Percentiles rank a stretch among this genome's conserved stretches.
phyloP scores from a whole-genome alignment of 2,329 filamentous ascomycete genomes.

The Cylindrodendrum hubeiense region DNA sequence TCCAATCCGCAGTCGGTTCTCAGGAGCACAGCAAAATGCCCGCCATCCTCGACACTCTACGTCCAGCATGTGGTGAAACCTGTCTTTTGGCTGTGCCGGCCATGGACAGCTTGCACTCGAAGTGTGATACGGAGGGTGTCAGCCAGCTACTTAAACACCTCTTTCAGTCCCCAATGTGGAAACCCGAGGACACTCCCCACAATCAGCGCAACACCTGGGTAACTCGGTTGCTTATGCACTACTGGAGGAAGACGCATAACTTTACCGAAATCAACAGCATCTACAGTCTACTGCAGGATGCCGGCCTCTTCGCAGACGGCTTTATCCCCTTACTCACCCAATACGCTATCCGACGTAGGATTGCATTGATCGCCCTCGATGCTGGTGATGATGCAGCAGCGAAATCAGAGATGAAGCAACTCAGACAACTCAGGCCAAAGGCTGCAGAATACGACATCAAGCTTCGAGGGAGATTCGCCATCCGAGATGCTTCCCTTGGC shows the following conservation, averaged over 20 bases:
- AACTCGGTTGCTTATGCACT: conserved; percentile 40
- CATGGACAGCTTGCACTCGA: conserved; percentile 35
- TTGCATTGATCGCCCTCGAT: conserved; percentile 43
- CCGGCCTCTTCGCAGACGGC: conserved; percentile 42
- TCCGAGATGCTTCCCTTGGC: conserved; percentile 44
- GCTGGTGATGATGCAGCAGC: conserved; percentile 45
- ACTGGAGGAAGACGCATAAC: conserved; percentile 42
- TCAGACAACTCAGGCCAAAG: conserved; percentile 37
- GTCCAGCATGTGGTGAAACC: conserved; percentile 39
- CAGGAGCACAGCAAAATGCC: conserved; percentile 34
- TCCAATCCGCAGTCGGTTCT: conserved; percentile 35
- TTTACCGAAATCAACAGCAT: conserved; percentile 40
- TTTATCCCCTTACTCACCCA: conserved; percentile 35
- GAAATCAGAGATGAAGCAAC: conserved; percentile 38
- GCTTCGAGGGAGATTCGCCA: conserved; percentile 44
- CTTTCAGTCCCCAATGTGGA: conserved; percentile 16
- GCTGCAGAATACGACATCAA: conserved; percentile 39
- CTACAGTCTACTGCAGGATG: conserved; percentile 44
- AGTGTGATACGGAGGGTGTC: conserved; percentile 30
- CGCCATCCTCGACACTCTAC: conserved; percentile 36
- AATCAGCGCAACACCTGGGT: conserved; percentile 35
- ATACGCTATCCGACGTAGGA: conserved; percentile 46
- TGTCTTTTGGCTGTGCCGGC: conserved; percentile 38
- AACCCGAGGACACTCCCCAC: conserved; percentile 3
- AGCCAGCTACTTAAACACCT: conserved; percentile 30